These are phyloP conservation scores for Rosa lucieae DNA, from an alignment of 306 rosid species.

Conservation along the genomic window DNA sequence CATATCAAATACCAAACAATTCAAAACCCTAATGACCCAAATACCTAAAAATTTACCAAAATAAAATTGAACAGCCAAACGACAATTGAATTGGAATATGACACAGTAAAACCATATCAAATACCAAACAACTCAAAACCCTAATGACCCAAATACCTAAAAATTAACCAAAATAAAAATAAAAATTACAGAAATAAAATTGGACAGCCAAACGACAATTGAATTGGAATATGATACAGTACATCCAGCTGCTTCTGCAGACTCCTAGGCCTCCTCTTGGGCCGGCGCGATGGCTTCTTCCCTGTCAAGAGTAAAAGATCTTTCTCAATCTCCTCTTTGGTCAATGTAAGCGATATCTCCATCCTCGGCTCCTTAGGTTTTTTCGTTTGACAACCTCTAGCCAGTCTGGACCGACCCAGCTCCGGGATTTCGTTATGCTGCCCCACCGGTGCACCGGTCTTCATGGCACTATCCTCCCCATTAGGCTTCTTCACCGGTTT, in stretches of 20 bases:
- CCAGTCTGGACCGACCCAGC: background rate
- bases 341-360: constrained; percentile 8
- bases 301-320: constrained; percentile 37
- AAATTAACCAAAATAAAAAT: background rate
- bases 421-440: background rate
- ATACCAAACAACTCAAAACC: background rate
- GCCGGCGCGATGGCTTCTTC: constrained; percentile 29
- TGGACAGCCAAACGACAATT: background rate
- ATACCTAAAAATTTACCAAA: background rate
- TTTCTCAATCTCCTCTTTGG: constrained; percentile 38
- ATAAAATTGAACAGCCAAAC: no score
- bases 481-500: constrained; percentile 20
- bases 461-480: background rate
- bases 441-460: background rate
- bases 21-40: background rate
- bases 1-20: background rate
- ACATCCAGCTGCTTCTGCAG: constrained; percentile 43
- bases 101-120: background rate
- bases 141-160: background rate
- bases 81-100: no score
- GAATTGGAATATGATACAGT: background rate
- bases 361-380: background rate
- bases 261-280: constrained; percentile 22
- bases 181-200: background rate
- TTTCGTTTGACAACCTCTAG: background rate